Base-by-base conservation (phyloP, 805 yeast genomes). In the Candida nanaspora region DNA sequence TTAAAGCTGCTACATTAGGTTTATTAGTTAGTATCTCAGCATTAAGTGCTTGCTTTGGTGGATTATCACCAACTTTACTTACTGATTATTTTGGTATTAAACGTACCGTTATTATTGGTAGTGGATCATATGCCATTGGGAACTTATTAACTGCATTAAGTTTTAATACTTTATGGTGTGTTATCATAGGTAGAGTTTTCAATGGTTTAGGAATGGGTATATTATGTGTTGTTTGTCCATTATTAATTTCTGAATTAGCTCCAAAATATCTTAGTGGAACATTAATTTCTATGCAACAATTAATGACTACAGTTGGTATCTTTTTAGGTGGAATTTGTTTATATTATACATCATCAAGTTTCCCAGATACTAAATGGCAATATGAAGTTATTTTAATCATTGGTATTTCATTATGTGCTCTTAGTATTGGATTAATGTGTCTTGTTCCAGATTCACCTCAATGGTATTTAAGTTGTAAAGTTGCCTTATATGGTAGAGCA, bases 211-310 rank as follows among this genome's bases (percentile, higher is more conserved):
- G 55, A 3, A 47, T 55, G 30, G 68, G 68, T 4, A 42, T 56
- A 9, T 43, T 53, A 2, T 52, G 61, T 33, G 64, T 60, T 5
- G 55, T 51, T 7, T 57, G 64, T 34, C 67, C 66, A 2, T 58
- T 63, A 65, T 44, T 60, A 10, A 59, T 63, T 35, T 57, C 66
- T 41, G 68, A 63, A 30, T 44, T 63, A 23, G 46, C 65, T 2
- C 67, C 66, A 2, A 37, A 45, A 0, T 45, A 49, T 18, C 37
- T 53, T 3, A 49, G 65, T 18, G 68, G 68, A 1, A 46, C 50
- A 3, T 45, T 59, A 40, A 55, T 62, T 18, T 55, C 65, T 16
- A 44, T 57, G 9, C 55, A 55, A 25, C 68, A 63, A 42, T 42
- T 63, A 30, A 47, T 59, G 40, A 59, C 59, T 6, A 63, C 68